Percentiles rank a stretch among this genome's conserved stretches.
phyloP scores from a whole-genome alignment of 305 asterid genomes.

The Fraxinus xanthoxyloides region DNA sequence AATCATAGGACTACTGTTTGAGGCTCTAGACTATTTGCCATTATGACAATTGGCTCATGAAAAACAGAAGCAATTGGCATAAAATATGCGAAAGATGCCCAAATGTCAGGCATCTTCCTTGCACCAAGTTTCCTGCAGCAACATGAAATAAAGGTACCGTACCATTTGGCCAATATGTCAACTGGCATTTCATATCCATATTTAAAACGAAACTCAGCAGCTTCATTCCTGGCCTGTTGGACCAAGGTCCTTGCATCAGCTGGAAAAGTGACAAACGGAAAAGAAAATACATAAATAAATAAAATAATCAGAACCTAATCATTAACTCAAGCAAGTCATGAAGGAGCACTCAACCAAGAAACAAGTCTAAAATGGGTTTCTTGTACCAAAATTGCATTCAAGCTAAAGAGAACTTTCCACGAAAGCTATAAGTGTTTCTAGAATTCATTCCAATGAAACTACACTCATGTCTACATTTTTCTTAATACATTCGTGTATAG shows the following conservation, averaged over 20 bases:
- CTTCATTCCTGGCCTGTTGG: slow-evolving; percentile 98
- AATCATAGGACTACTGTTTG: background rate
- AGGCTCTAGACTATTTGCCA: background rate
- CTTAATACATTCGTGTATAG: background rate
- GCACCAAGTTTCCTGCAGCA: background rate
- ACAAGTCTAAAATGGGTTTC: background rate
- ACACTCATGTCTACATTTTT: background rate
- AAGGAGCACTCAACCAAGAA: background rate
- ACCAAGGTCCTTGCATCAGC: slow-evolving; percentile 99
- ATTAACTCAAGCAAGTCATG: background rate
- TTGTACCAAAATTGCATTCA: background rate
- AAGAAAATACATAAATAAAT: slow-evolving; percentile 4
- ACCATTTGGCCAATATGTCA: slow-evolving; percentile 91
- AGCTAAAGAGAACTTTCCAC: background rate
- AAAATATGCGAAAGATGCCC: background rate
- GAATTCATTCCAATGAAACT: background rate
- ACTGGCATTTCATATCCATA: slow-evolving; percentile 98
- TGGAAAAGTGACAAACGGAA: slow-evolving; percentile 25
- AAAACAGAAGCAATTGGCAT: background rate
- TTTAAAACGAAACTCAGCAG: slow-evolving; percentile 87
- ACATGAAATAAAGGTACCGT: slow-evolving; percentile 2
- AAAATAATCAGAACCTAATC: slow-evolving; percentile 11
- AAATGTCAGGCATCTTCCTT: background rate
- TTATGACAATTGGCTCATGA: background rate
- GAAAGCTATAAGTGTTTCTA: background rate